A percentile compares a stretch with the other conserved stretches of the same genome.
phyloP scores from a whole-genome alignment of 202 grass and related monocot genomes.

The Zoysia matrella region DNA sequence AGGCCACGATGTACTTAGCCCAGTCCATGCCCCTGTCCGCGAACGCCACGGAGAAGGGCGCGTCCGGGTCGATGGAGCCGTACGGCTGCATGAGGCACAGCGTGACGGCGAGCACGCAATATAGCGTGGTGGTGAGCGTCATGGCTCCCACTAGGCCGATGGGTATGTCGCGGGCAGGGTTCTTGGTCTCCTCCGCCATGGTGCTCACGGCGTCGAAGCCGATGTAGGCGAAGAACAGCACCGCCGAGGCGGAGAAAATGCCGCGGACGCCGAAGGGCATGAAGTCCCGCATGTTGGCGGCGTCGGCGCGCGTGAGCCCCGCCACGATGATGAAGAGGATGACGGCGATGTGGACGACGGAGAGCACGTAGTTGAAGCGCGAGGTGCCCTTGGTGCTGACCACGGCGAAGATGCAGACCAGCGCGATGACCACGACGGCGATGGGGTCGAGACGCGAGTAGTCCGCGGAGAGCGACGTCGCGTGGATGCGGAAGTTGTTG shows the following conservation, averaged over 20 bases:
- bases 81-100: constrained; percentile 93
- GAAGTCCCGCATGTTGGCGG: constrained; percentile 45
- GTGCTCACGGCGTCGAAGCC: too few species aligned
- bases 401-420: constrained; percentile 61
- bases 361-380: constrained; percentile 86
- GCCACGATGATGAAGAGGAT: constrained; percentile 73
- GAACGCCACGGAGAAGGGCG: constrained; percentile 80
- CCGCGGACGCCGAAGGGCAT: too few species aligned
- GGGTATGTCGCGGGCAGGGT: constrained; percentile 64
- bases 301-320: constrained; percentile 55
- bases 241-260: too few species aligned
- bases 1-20: constrained; percentile 80
- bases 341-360: constrained; percentile 71
- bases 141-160: constrained; percentile 72
- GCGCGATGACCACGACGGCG: constrained; percentile 60
- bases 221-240: too few species aligned
- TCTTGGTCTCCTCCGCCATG: too few species aligned
- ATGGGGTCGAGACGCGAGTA: constrained; percentile 83
- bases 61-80: constrained; percentile 60
- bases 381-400: constrained; percentile 86
- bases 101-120: constrained; percentile 81
- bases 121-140: constrained; percentile 74
- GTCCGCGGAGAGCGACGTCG: constrained; percentile 39
- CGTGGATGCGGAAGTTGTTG: constrained; percentile 84
- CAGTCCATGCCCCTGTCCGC: constrained; percentile 65